Evolutionary conservation across 495 filamentous ascomycete species (phyloP), one percentile per base, ranked within the genome.

Genomic region (Xylaria palmicola): DNA sequence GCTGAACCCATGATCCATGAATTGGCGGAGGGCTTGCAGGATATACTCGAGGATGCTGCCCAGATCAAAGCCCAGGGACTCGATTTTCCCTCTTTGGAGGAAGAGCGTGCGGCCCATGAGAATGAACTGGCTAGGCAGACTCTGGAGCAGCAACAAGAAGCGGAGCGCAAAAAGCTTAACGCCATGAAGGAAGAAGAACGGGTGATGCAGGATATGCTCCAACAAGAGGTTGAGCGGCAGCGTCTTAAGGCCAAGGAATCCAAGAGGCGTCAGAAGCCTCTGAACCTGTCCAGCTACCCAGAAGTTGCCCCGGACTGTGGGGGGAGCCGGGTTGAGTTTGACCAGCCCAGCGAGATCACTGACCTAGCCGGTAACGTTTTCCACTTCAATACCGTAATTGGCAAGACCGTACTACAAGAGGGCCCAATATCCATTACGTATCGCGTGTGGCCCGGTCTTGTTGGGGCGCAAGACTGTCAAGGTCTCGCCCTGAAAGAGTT

Each of bases 1-100:
- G 90, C 88, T 2, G 84, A 88, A 61, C 88, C 91, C 50, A 97
- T 98, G 93, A 91, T 98, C 12, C 88, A 90, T 72, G 90, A 92
- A 58, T 82, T 98, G 37, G 90, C 90, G 8, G 83, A 88, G 49
- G 85, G 87, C 5, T 86, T 97, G 44, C 87, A 90, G 60, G 94
- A 98, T 62, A 85, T 93, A 17, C 77, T 98, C 19, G 92, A 98
- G 69, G 90, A 95, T 74, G 91, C 90, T 19, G 88, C 90, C 8
- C 81, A 88, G 64, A 84, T 85, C 27, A 87, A 86, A 61, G 88
- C 86, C 44, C 82, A 87, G 49, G 85, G 88, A 15, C 79, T 85
- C 55, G 83, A 91, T 49, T 74, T 97, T 9, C 92, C 92, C 0
- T 96, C 91, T 36, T 75, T 98, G 15, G 92, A 94, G 68, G 92